Evolutionary conservation across 345 rosid genomes (phyloP).

Genomic region (Heritiera littoralis): DNA sequence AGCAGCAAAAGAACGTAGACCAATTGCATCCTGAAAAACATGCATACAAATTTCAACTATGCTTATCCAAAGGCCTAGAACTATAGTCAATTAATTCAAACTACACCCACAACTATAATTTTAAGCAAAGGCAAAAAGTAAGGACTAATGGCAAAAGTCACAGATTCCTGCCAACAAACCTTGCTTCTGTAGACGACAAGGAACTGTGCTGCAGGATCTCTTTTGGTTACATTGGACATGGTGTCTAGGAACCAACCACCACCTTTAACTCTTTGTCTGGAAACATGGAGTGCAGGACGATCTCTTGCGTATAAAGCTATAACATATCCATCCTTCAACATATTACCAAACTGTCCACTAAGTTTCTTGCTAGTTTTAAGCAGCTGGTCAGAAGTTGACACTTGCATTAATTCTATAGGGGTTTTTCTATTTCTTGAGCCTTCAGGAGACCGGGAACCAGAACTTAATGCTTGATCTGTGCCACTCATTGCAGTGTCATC

Average conservation of each 20-base stretch:
- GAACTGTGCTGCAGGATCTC: conserved; percentile 99
- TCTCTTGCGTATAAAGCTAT: conserved; percentile 87
- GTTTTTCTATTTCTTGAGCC: conserved; percentile 82
- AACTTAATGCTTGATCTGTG: conserved; percentile 75
- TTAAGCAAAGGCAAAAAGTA: conserved; percentile 6
- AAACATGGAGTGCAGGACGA: conserved; percentile 65
- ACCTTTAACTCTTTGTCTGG: conserved; percentile 92
- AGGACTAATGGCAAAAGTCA: background rate
- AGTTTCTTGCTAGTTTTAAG: conserved; percentile 56
- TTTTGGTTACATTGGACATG: conserved; percentile 82
- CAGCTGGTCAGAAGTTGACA: conserved; percentile 49
- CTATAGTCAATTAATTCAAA: background rate
- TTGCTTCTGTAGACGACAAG: conserved; percentile 81
- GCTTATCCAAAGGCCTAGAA: background rate
- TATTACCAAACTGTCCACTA: conserved; percentile 53
- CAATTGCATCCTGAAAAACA: conserved; percentile 76
- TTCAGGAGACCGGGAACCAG: conserved; percentile 84
- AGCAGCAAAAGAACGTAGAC: conserved; percentile 96
- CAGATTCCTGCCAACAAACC: conserved; percentile 46
- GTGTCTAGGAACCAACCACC: conserved; percentile 97
- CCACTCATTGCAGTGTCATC: conserved; percentile 90
- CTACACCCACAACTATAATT: background rate
- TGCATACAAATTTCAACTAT: conserved; percentile 1
- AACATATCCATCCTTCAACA: conserved; percentile 87
- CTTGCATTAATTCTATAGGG: conserved; percentile 65